These are phyloP conservation scores for Lactarius akahatsu DNA, from an alignment of 768 basidiomycete species.

Conservation along the genomic window DNA sequence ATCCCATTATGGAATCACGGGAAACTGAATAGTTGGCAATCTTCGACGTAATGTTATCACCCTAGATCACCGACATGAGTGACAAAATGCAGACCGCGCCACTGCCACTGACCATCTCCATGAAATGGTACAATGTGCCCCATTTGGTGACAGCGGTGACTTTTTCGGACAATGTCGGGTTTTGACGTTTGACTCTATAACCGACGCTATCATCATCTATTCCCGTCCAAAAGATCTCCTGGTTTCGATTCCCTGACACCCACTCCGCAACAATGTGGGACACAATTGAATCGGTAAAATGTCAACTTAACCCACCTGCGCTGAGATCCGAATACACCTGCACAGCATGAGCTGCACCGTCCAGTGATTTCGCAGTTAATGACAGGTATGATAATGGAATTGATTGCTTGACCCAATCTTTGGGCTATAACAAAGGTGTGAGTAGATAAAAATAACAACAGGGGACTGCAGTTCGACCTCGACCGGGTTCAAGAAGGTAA, in stretches of 20 bases:
- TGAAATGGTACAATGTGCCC: too few relatives aligned
- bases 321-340: slow-evolving; percentile 44
- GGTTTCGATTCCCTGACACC: slow-evolving; percentile 28
- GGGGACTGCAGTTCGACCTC: slow-evolving; percentile 29
- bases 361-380: slow-evolving; percentile 34
- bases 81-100: too few relatives aligned
- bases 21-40: too few relatives aligned
- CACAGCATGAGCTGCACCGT: slow-evolving; percentile 37
- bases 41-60: too few relatives aligned
- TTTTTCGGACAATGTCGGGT: too few relatives aligned
- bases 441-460: background rate
- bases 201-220: slow-evolving; percentile 6
- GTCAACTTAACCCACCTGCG: slow-evolving; percentile 32
- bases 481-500: slow-evolving; percentile 42
- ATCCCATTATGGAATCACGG: too few relatives aligned
- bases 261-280: slow-evolving; percentile 28
- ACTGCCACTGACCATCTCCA: too few relatives aligned
- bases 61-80: too few relatives aligned
- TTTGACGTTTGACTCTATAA: slow-evolving; percentile 19
- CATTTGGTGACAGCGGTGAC: too few relatives aligned
- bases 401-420: slow-evolving; percentile 40
- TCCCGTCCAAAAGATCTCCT: slow-evolving; percentile 3
- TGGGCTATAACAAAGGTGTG: slow-evolving; percentile 31
- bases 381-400: slow-evolving; percentile 42
- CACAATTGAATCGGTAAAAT: background rate